These are phyloP conservation scores for Boletus sp. DNA, from an alignment of 1,284 basidiomycete genomes.

Conservation along the genomic window DNA sequence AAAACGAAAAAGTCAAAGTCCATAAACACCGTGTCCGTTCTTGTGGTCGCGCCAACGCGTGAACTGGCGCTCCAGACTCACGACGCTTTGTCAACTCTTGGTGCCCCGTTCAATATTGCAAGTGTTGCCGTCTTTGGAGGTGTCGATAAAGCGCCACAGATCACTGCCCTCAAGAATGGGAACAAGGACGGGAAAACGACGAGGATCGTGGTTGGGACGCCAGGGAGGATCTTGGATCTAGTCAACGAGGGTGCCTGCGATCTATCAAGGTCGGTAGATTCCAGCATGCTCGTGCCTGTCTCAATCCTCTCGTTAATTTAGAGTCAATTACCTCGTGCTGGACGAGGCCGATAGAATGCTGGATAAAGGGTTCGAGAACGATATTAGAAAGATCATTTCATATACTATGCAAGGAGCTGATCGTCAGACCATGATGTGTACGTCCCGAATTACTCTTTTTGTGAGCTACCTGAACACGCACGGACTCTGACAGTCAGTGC, in stretches of 20 bases:
- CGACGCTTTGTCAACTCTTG: slow-evolving; percentile 79
- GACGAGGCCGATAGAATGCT: slow-evolving; percentile 99
- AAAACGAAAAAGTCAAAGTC: slow-evolving; percentile 41
- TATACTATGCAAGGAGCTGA: slow-evolving; percentile 67
- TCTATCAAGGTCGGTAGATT: slow-evolving; percentile 62
- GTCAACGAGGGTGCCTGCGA: slow-evolving; percentile 85
- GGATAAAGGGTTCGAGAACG: slow-evolving; percentile 98
- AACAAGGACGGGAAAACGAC: slow-evolving; percentile 59
- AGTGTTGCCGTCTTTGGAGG: slow-evolving; percentile 89
- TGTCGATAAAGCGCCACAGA: slow-evolving; percentile 86
- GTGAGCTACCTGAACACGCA: neutral
- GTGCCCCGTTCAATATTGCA: slow-evolving; percentile 61
- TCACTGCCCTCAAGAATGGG: slow-evolving; percentile 58
- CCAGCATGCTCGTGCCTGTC: neutral
- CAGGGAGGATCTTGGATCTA: slow-evolving; percentile 91
- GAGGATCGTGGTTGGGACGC: slow-evolving; percentile 78
- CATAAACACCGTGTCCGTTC: slow-evolving; percentile 60
- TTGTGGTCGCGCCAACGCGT: slow-evolving; percentile 92
- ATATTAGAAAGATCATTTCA: slow-evolving; percentile 92
- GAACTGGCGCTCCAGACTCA: slow-evolving; percentile 96
- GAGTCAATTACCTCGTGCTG: slow-evolving; percentile 90
- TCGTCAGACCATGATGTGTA: slow-evolving; percentile 93
- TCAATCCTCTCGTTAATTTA: slow-evolving; percentile 30
- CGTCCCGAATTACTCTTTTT: slow-evolving; percentile 29
- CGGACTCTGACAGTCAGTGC: slow-evolving; percentile 74